Conservation (phyloP, 2,329 filamentous ascomycete genomes). For the Trichoderma atroviride region DNA sequence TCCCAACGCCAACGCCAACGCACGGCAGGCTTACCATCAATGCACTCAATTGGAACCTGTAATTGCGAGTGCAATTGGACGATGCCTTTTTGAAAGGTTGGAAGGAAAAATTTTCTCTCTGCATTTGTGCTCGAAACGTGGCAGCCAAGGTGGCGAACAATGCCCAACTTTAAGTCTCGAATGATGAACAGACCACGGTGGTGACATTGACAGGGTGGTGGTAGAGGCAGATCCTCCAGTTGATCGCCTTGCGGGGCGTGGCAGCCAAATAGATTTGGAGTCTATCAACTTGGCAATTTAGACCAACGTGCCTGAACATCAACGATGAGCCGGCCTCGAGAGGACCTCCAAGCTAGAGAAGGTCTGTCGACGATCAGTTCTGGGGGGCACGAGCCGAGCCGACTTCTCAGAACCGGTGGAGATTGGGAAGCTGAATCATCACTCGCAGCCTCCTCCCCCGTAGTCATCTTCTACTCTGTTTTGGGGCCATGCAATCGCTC, state of each 20-base stretch:
- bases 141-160: background rate
- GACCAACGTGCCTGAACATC: conserved; percentile 16
- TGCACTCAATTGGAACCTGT: conserved; percentile 18
- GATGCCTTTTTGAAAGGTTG: background rate
- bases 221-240: background rate
- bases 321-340: background rate
- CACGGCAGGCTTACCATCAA: background rate
- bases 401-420: background rate
- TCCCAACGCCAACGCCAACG: background rate
- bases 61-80: background rate
- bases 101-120: background rate
- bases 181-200: background rate
- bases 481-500: background rate
- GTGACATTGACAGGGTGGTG: background rate
- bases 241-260: conserved; percentile 19
- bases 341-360: background rate
- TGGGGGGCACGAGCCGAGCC: conserved; percentile 11
- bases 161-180: conserved; percentile 3
- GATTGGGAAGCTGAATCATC: background rate
- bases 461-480: too few relatives aligned
- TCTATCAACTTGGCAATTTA: background rate
- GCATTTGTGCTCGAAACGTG: background rate
- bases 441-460: background rate
- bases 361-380: conserved; percentile 22
- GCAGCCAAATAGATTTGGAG: background rate